Conservation (phyloP, 2,329 filamentous ascomycete species). For the Erysiphe pulchra region DNA sequence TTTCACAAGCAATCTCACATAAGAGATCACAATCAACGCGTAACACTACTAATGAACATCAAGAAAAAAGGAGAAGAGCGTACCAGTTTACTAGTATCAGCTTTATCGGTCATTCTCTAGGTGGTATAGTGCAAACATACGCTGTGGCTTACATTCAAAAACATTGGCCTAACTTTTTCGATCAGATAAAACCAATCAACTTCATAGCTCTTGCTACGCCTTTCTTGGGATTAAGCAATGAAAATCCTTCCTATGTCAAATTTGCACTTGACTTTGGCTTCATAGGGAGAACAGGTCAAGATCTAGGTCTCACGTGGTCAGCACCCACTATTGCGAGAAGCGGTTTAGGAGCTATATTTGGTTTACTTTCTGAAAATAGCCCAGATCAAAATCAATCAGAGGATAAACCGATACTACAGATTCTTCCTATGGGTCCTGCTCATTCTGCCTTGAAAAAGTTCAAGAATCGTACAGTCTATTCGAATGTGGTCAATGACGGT, state of each 20-base stretch:
- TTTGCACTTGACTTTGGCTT: conserved; percentile 92
- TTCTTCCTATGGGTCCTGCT: conserved; percentile 74
- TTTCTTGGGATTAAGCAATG: conserved; percentile 78
- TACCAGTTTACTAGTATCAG: conserved; percentile 88
- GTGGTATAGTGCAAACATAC: no score
- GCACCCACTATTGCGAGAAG: conserved; percentile 63
- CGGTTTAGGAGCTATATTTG: conserved; percentile 71
- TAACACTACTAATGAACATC: conserved; percentile 20
- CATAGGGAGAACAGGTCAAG: conserved; percentile 86
- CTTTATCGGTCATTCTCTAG: no score
- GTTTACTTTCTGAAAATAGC: conserved; percentile 44
- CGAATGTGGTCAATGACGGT: conserved; percentile 91
- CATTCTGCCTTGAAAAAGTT: conserved; percentile 73
- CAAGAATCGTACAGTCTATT: conserved; percentile 75
- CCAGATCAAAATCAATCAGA: conserved; percentile 44
- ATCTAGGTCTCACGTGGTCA: conserved; percentile 83
- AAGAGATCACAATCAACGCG: conserved; percentile 15
- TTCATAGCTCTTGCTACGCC: conserved; percentile 76
- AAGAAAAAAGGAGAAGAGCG: conserved; percentile 31
- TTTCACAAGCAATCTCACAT: conserved; percentile 18
- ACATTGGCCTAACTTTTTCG: conserved; percentile 68
- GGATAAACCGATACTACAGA: conserved; percentile 68
- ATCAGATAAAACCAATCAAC: conserved; percentile 64
- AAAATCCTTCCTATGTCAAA: conserved; percentile 91
- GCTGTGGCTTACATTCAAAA: no score